Conservation (phyloP, 1,139 yeast genomes). For the Pichia sp. region DNA sequence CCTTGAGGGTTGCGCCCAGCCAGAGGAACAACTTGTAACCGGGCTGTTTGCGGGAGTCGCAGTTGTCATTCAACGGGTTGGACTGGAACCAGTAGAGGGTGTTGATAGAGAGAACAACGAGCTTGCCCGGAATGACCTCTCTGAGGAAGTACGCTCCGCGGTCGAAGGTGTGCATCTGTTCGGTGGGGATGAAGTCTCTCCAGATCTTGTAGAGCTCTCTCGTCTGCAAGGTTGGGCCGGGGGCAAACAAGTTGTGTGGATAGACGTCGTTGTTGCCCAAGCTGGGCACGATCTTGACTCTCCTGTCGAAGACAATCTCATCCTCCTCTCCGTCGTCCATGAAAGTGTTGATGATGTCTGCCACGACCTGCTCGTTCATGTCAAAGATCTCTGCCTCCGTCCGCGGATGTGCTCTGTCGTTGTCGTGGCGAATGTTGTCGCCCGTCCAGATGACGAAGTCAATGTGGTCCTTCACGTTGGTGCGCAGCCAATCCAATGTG, state of each 20-base stretch:
- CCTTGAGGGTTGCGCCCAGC: slow-evolving; percentile 71
- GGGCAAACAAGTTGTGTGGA: slow-evolving; percentile 79
- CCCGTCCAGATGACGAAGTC: slow-evolving; percentile 92
- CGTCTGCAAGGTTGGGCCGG: slow-evolving; percentile 86
- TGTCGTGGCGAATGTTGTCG: slow-evolving; percentile 82
- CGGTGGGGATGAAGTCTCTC: slow-evolving; percentile 70
- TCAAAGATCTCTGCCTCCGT: slow-evolving; percentile 66
- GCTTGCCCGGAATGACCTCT: slow-evolving; percentile 71
- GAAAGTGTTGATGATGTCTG: slow-evolving; percentile 48
- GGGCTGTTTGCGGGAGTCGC: slow-evolving; percentile 68
- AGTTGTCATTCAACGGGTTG: slow-evolving; percentile 78
- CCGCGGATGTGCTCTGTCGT: slow-evolving; percentile 69
- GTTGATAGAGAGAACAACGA: slow-evolving; percentile 75
- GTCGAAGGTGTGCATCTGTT: slow-evolving; percentile 69
- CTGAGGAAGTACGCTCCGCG: slow-evolving; percentile 70
- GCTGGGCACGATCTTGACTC: slow-evolving; percentile 56
- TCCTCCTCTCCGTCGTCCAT: slow-evolving; percentile 41
- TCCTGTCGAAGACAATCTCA: slow-evolving; percentile 38
- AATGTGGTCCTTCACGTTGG: slow-evolving; percentile 63
- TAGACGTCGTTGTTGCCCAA: slow-evolving; percentile 85
- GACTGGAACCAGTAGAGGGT: slow-evolving; percentile 70
- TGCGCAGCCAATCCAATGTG: slow-evolving; percentile 63
- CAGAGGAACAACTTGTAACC: slow-evolving; percentile 74
- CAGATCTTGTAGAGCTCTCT: slow-evolving; percentile 71
- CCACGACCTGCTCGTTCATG: slow-evolving; percentile 60